phyloP scores from a whole-genome alignment of 345 rosid species.

The Eucalyptus curtisii region DNA sequence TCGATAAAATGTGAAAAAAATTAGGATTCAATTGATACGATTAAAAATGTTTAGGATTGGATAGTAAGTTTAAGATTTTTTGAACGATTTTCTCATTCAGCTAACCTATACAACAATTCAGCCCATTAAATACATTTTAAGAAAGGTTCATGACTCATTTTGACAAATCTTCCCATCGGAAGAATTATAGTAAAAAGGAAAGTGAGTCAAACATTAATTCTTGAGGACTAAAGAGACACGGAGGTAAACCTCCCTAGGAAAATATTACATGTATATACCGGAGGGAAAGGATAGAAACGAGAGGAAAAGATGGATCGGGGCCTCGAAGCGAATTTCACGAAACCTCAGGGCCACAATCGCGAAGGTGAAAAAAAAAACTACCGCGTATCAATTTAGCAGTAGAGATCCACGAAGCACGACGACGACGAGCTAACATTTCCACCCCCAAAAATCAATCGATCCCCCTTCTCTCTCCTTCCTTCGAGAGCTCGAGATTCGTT shows the following conservation, averaged over 20 bases:
- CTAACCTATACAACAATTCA: no score
- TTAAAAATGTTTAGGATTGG: rapidly evolving
- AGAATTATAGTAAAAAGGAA: no score
- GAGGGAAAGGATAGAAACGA: neutral
- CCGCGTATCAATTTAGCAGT: neutral
- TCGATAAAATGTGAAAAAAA: rapidly evolving
- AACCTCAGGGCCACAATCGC: neutral
- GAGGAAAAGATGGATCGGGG: neutral
- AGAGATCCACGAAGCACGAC: neutral
- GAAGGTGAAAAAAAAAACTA: neutral
- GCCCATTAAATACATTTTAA: neutral
- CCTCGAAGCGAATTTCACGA: neutral
- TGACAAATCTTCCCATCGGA: neutral
- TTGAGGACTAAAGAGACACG: neutral
- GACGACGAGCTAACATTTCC: neutral
- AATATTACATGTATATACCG: neutral
- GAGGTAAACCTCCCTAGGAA: neutral
- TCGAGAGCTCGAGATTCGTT: neutral
- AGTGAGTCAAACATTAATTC: neutral
- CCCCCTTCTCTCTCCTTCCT: neutral
- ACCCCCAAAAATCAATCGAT: neutral
- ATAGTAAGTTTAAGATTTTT: no score
- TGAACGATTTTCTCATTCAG: rapidly evolving
- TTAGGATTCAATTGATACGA: rapidly evolving
- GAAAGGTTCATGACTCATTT: neutral